Conservation (phyloP, 306 rosid genomes). For the Acacia melanoxylon region DNA sequence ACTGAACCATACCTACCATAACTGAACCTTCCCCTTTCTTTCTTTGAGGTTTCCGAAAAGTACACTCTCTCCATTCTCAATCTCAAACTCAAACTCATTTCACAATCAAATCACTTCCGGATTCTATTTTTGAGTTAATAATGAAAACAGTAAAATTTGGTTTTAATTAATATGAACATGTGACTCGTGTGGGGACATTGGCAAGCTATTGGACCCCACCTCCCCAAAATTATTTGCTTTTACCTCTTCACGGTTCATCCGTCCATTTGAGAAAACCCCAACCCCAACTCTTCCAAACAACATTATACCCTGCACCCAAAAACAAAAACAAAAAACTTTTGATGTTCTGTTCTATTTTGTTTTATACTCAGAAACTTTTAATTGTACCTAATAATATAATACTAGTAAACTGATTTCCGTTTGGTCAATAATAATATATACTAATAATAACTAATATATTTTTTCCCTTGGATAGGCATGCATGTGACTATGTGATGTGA, state of each 20-base stretch:
- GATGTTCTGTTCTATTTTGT: too few relatives aligned
- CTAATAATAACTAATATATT: neutral
- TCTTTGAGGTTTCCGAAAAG: neutral
- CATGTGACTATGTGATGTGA: neutral
- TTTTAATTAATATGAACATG: neutral
- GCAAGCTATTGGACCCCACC: neutral
- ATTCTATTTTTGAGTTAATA: neutral
- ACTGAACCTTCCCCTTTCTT: neutral
- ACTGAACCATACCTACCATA: neutral
- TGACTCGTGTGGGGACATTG: neutral
- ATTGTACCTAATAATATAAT: neutral
- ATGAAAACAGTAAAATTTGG: neutral
- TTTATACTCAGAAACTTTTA: neutral
- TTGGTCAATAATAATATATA: neutral
- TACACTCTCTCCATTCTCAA: neutral
- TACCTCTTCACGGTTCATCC: neutral
- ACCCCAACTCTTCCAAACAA: neutral
- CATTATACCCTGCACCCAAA: too few relatives aligned
- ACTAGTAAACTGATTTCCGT: neutral
- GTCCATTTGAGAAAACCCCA: neutral
- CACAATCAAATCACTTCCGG: neutral
- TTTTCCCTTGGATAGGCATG: neutral
- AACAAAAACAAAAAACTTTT: too few relatives aligned
- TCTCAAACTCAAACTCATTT: neutral
- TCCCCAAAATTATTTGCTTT: neutral